Evolutionary conservation across 78 protist genomes (phyloP), one percentile per base, ranked within the genome.

Genomic region (Anaeramoeba flamelloides): DNA sequence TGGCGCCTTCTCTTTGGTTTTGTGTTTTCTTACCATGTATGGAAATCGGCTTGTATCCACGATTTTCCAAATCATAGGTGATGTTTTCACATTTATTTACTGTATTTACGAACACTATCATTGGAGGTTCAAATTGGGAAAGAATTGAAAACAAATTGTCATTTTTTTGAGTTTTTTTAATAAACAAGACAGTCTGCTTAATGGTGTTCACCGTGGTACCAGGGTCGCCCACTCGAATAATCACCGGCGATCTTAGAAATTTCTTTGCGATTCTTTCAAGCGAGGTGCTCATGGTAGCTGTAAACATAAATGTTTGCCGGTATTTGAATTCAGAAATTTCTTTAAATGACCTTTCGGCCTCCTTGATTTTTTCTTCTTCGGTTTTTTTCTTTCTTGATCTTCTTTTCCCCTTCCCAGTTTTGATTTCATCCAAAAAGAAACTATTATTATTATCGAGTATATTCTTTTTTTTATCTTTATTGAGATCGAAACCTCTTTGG

Each of bases 221-320:
- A 30, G 80, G 81, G 74, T 90, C 89, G 31, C 96, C 96, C 53
- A 92, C 85, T 1, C 74, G 83, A 36, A 91, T 88, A 36, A 84
- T 41, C 32, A 89, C 88, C 0, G 92, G 86, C n/a, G 87, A 22
- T n/a, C 91, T n/a, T n/a, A 92, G 34, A 39, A 82, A 91, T 41
- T 82, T 87, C 75, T 84, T 38, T 1, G 96, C 92, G 3, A 92
- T 83, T 8, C 81, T 2, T 78, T 92, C 95, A 0, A 92, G 86
- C 0, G 26, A 41, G 3, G 94, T 91, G 32, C 90, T 85, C 96
- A 92, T 92, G 2, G 96, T 92, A 2, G 96, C 94, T 34, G 92
- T 79, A 88, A 86, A 92, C 90, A 92, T 85, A 74, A 87, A 76
- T 8, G 94, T 92, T 74, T 78, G 82, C 31, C 89, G 86, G 83